A percentile compares a stretch with the other conserved stretches of the same genome.
Evolutionary conservation across 345 rosid species (phyloP).

Genomic region (Viola odorata): DNA sequence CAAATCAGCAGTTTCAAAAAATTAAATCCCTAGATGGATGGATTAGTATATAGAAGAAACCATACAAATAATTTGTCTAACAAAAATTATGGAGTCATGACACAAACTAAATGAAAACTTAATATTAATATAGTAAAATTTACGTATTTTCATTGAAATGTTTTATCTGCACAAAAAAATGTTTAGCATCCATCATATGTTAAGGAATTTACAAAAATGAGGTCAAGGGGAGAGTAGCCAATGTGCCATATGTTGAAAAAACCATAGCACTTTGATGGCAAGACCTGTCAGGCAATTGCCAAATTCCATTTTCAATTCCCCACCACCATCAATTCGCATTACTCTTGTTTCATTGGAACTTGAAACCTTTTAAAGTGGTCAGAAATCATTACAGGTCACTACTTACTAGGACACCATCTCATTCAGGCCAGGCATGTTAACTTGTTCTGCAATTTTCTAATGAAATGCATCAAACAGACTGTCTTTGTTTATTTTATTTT

Average conservation of each 20-base stretch:
- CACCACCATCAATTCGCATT: constrained; percentile 8
- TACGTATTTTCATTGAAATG: no score
- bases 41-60: no score
- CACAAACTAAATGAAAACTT: no score
- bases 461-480: not conserved
- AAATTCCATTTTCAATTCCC: constrained; percentile 9
- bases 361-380: constrained; percentile 29
- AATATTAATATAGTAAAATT: no score
- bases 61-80: no score
- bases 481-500: not conserved
- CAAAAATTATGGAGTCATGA: no score
- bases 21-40: no score
- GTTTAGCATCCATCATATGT: not conserved
- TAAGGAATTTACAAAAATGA: constrained; percentile 1
- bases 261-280: constrained; percentile 11
- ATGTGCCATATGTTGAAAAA: not conserved
- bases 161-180: no score
- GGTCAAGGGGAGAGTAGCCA: not conserved
- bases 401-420: not conserved
- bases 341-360: constrained; percentile 38
- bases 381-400: constrained; percentile 21
- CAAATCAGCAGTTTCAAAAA: no score
- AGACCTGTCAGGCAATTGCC: constrained; percentile 24
- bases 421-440: constrained; percentile 11
- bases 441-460: constrained; percentile 3